Evolutionary conservation across 2,329 filamentous ascomycete genomes (phyloP), one percentile per base, ranked within the genome.

Genomic region (Xylariaceae sp.): DNA sequence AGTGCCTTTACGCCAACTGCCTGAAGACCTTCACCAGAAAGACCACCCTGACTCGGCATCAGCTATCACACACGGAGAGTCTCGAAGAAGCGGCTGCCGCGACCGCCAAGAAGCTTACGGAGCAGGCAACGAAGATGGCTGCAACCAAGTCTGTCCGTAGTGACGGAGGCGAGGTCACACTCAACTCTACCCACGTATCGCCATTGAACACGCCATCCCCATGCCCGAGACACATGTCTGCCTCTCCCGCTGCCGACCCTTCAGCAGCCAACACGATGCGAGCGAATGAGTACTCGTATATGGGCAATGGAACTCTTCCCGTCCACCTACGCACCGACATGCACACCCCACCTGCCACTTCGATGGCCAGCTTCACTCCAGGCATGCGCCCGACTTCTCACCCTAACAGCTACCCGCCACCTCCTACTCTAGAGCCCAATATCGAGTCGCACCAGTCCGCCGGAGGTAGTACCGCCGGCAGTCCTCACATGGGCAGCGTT

Each of bases 11-110:
- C 69, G 92, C 92, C 61, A 92, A 97, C 74, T 99, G 94, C 75
- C 92, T 97, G 72, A 97, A 97, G 82, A 97, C 93, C 0, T 99
- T 99, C 71, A 99, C 94, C 8, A 88, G 94, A 59, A 88, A 93
- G 65, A 97, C 94, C 0, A 97, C 94, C 2, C 80, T 99, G 62
- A 99, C 93, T 1, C 86, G 94, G 54, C 94, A 99, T 73, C 92
- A 97, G 76, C 96, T 96, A 68, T 90, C 96, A 69, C 94, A 97
- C 74, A 95, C 89, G 17, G 94, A 93, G 48, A 97, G 92, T 0
- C 89, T 97, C 13, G 93, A 97, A 73, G 93, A 97, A 74, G 91
- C 93, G 7, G 92, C 92, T 1, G 90, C 87, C 2, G 90, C 92
- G 3, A 96, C 92, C 0, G 92, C 90, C 39, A 92, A 92, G 48